Evolutionary conservation across 805 yeast species (phyloP).

Genomic region (Candida dendrica): DNA sequence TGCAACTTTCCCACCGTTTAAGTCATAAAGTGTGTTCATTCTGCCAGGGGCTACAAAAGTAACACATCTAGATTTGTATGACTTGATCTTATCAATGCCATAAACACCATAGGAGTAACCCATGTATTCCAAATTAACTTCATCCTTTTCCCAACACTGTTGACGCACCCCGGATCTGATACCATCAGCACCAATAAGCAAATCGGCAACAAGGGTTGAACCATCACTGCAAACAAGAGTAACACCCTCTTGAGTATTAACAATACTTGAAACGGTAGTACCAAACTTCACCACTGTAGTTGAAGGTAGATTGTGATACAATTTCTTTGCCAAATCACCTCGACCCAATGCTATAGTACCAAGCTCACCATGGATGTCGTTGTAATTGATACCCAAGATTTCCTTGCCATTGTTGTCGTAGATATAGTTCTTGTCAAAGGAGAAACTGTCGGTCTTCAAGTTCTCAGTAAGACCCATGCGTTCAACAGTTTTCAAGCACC

Average conservation of each 20-base stretch:
- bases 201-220: background rate
- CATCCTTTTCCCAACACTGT: background rate
- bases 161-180: background rate
- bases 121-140: background rate
- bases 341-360: background rate
- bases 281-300: background rate
- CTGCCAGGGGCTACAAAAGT: background rate
- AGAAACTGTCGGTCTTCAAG: too few relatives aligned
- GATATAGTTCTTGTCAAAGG: background rate
- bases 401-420: background rate
- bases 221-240: background rate
- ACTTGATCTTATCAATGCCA: background rate
- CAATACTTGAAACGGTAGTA: background rate
- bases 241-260: background rate
- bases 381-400: too few relatives aligned
- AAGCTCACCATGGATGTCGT: background rate
- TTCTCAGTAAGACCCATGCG: background rate
- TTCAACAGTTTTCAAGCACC: background rate
- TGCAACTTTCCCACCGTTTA: background rate
- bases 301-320: background rate
- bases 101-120: background rate
- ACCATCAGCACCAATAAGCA: background rate
- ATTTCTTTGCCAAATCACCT: background rate
- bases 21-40: background rate
- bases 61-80: background rate